phyloP scores from a whole-genome alignment of 257 asterid genomes.

The Nyctanthes arbortristis region DNA sequence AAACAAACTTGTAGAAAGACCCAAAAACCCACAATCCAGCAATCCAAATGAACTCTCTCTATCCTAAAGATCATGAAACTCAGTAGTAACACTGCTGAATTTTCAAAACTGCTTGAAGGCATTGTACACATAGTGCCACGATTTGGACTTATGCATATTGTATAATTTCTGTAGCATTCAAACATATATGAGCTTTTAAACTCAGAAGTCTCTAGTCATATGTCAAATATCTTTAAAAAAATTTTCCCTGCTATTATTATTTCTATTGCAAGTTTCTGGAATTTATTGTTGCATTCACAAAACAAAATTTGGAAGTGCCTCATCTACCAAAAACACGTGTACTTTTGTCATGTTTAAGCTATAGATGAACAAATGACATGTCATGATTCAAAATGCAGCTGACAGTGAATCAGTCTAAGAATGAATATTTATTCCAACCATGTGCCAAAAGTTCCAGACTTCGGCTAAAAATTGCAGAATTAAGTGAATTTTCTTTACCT shows the following conservation, averaged over 20 bases:
- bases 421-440: not conserved
- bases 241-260: not conserved
- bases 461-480: not conserved
- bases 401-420: not conserved
- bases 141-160: not conserved
- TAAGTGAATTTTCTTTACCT: slow-evolving; percentile 47
- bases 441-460: slow-evolving; percentile 5
- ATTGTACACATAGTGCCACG: not conserved
- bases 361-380: not conserved
- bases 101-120: not conserved
- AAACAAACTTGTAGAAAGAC: not conserved
- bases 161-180: not conserved
- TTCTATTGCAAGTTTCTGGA: not conserved
- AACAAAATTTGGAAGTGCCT: not conserved
- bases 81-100: too few species aligned
- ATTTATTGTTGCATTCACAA: not conserved
- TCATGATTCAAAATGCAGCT: not conserved
- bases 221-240: not conserved
- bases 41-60: too few species aligned
- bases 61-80: too few species aligned
- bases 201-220: not conserved
- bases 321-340: not conserved
- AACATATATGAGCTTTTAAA: not conserved
- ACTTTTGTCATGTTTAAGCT: not conserved
- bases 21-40: not conserved